Evolutionary conservation across 2,329 filamentous ascomycete genomes (phyloP).

Genomic region (Aureobasidium sp.): DNA sequence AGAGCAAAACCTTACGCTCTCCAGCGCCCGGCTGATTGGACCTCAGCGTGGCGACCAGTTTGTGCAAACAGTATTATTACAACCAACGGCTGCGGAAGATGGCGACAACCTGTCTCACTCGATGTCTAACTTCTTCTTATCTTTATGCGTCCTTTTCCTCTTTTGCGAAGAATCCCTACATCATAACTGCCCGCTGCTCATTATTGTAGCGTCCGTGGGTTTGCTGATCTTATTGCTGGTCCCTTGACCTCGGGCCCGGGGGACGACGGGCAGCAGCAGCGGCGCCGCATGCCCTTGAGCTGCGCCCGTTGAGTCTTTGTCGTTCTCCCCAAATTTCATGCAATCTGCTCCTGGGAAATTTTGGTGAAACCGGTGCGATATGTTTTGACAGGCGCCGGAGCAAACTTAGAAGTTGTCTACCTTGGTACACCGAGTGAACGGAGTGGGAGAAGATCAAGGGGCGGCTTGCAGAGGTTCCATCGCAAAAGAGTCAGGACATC

Average conservation of each 20-base stretch:
- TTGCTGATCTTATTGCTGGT: background rate
- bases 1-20: background rate
- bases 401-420: background rate
- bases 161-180: background rate
- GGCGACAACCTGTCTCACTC: constrained; percentile 5
- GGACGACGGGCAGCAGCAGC: background rate
- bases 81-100: constrained; percentile 5
- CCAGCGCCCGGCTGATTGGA: background rate
- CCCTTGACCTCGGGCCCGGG: background rate
- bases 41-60: constrained; percentile 4
- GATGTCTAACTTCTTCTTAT: constrained; percentile 2
- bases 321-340: background rate
- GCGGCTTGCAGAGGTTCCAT: background rate
- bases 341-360: background rate
- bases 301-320: background rate
- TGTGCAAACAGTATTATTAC: constrained; percentile 5
- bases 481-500: background rate
- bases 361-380: background rate
- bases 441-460: background rate
- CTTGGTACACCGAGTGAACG: background rate
- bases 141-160: background rate
- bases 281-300: background rate
- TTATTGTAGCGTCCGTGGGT: background rate
- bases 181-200: background rate
- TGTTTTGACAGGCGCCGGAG: constrained; percentile 5